These are phyloP conservation scores for Colletotrichum tamarilloi DNA, from an alignment of 2,329 filamentous ascomycete genomes.

Conservation along the genomic window DNA sequence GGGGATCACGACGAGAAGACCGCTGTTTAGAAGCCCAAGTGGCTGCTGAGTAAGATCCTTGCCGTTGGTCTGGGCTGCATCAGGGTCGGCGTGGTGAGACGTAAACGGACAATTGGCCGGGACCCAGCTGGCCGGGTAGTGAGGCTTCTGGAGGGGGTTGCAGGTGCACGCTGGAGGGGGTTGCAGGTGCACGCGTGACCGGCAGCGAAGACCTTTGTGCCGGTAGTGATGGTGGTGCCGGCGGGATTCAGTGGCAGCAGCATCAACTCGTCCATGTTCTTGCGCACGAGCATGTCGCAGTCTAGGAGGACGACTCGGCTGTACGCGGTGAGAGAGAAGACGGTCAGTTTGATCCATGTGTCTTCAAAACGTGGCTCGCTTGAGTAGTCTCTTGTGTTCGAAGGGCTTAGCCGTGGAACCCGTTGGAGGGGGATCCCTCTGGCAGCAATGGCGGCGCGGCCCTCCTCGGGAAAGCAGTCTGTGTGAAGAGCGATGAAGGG, in stretches of 20 bases:
- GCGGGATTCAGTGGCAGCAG: not conserved
- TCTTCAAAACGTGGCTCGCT: constrained; percentile 88
- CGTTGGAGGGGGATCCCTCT: not conserved
- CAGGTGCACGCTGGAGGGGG: not conserved
- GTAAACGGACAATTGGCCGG: not conserved
- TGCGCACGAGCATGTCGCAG: constrained; percentile 62
- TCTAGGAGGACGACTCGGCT: constrained; percentile 84
- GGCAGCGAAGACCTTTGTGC: not conserved
- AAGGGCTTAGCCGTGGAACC: not conserved
- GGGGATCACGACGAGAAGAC: not conserved
- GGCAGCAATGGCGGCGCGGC: not conserved
- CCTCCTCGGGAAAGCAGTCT: not conserved
- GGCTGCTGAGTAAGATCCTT: not conserved
- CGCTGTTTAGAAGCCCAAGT: not conserved
- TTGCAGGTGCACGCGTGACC: not conserved
- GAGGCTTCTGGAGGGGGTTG: not conserved
- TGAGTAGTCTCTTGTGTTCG: constrained; percentile 64
- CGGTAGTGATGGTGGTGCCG: not conserved
- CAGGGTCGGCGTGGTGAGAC: not conserved
- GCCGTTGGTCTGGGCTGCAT: not conserved
- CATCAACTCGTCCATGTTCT: not conserved
- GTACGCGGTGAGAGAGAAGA: constrained; percentile 82
- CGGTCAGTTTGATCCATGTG: constrained; percentile 88
- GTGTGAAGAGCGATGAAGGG: not conserved
- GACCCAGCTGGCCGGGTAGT: not conserved